These are phyloP conservation scores for Parietaria judaica DNA, from an alignment of 306 rosid genomes.

Conservation along the genomic window DNA sequence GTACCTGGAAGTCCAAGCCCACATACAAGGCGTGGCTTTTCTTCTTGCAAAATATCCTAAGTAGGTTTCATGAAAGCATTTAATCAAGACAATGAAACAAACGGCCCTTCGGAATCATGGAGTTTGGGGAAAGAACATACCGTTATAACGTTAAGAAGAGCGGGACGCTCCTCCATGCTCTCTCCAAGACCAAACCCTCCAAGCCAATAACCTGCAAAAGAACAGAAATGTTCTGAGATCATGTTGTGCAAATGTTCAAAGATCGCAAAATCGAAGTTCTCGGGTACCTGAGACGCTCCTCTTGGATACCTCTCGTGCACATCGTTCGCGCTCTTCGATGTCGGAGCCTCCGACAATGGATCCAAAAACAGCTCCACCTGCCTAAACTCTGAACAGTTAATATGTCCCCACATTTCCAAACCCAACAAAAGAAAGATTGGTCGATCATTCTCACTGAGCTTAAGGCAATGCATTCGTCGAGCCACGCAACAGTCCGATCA, in stretches of 20 bases:
- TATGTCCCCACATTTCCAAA: conserved; percentile 1
- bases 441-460: conserved; percentile 33
- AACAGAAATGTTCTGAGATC: background rate
- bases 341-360: conserved; percentile 82
- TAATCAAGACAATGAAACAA: background rate
- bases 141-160: conserved; percentile 52
- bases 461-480: conserved; percentile 72
- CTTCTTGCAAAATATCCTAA: conserved; percentile 69
- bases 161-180: conserved; percentile 69
- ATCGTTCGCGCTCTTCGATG: conserved; percentile 67
- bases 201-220: conserved; percentile 71
- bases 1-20: conserved; percentile 98
- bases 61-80: conserved; percentile 5
- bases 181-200: conserved; percentile 98
- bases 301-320: conserved; percentile 73
- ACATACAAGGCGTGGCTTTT: conserved; percentile 75
- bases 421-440: background rate
- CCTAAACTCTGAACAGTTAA: conserved; percentile 39
- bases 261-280: too few relatives aligned
- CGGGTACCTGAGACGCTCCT: conserved; percentile 66
- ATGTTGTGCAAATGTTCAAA: too few relatives aligned
- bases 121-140: conserved; percentile 34
- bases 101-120: conserved; percentile 1
- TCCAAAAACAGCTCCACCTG: conserved; percentile 65
- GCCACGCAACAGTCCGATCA: conserved; percentile 88